Percentiles rank a stretch among this genome's conserved stretches.
Evolutionary conservation across 768 basidiomycete species (phyloP).

Genomic region (Leucosporidium yakuticum): DNA sequence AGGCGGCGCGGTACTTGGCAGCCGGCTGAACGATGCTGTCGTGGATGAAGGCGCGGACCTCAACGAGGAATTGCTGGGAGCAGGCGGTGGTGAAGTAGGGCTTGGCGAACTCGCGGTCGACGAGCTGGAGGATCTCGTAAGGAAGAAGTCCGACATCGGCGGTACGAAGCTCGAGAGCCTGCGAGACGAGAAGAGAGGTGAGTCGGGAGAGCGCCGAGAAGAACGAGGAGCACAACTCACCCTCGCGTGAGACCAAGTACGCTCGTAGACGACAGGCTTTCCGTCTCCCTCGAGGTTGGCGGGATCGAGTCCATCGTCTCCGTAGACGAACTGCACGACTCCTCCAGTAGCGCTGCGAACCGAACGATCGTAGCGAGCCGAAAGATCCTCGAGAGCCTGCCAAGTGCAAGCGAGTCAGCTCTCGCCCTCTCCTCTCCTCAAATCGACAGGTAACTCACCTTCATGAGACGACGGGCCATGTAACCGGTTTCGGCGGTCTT

Average conservation of each 20-base stretch:
- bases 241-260: constrained; percentile 79
- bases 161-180: constrained; percentile 60
- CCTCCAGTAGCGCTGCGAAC: constrained; percentile 92
- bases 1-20: constrained; percentile 59
- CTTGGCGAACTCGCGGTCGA: constrained; percentile 45
- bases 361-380: constrained; percentile 89
- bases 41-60: constrained; percentile 64
- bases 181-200: constrained; percentile 4
- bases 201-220: not conserved
- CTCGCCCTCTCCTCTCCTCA: not conserved
- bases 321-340: constrained; percentile 93
- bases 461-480: constrained; percentile 99
- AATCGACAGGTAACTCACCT: constrained; percentile 45
- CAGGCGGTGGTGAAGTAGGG: constrained; percentile 63
- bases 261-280: constrained; percentile 79
- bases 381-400: constrained; percentile 83
- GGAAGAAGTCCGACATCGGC: constrained; percentile 64
- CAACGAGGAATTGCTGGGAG: constrained; percentile 61
- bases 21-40: constrained; percentile 61
- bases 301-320: constrained; percentile 95
- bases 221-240: constrained; percentile 33
- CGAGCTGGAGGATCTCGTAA: constrained; percentile 72
- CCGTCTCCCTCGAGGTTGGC: constrained; percentile 93
- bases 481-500: constrained; percentile 99
- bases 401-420: not conserved